Evolutionary conservation across 345 rosid species (phyloP).

Genomic region (Camelina sativa): DNA sequence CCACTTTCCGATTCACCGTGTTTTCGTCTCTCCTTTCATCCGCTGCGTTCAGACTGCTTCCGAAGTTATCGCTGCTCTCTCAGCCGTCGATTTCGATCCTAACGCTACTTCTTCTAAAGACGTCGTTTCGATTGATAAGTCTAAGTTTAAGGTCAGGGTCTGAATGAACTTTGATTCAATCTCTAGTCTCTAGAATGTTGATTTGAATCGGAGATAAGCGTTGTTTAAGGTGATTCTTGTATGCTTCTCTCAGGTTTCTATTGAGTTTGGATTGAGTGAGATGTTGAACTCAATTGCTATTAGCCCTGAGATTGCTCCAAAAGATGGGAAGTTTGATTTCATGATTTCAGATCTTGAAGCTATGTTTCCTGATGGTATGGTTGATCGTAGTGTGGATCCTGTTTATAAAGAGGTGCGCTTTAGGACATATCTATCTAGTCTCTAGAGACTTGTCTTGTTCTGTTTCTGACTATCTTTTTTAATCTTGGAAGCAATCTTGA

Average conservation of each 20-base stretch:
- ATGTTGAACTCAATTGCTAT: conserved; percentile 65
- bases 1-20: conserved; percentile 70
- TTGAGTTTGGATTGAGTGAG: conserved; percentile 83
- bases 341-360: conserved; percentile 58
- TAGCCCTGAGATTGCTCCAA: conserved; percentile 54
- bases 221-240: not conserved
- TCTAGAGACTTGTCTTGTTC: not conserved
- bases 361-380: conserved; percentile 60
- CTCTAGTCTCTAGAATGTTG: no score
- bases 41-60: conserved; percentile 85
- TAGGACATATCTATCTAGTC: not conserved
- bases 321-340: conserved; percentile 64
- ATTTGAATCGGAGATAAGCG: no score
- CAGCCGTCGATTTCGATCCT: conserved; percentile 48
- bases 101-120: conserved; percentile 39
- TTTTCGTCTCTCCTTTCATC: conserved; percentile 78
- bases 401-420: conserved; percentile 59
- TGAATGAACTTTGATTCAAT: no score
- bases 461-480: no score
- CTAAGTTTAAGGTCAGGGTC: conserved; percentile 63
- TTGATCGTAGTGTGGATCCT: conserved; percentile 53
- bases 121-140: conserved; percentile 47
- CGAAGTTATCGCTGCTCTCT: conserved; percentile 57
- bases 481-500: no score
- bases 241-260: conserved; percentile 57